Percentiles rank a stretch among this genome's conserved stretches.
Evolutionary conservation across 2,329 filamentous ascomycete genomes (phyloP).

Genomic region (Neurospora crassa): DNA sequence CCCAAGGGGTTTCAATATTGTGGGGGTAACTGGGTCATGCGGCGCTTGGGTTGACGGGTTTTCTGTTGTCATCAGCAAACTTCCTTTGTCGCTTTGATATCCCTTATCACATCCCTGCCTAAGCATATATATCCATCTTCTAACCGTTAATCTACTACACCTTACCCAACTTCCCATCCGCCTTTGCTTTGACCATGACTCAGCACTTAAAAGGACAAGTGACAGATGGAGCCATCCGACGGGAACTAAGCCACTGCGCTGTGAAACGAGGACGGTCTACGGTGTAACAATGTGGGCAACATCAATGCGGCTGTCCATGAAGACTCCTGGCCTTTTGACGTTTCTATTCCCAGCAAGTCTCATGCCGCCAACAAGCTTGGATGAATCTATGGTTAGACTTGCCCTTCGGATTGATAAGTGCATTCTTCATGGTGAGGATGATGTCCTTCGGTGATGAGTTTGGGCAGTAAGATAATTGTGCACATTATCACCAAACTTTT

Average conservation of each 20-base stretch:
- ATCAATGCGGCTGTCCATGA: not conserved
- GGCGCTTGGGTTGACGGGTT: conserved; percentile 79
- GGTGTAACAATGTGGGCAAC: not conserved
- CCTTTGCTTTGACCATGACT: not conserved
- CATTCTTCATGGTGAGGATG: not conserved
- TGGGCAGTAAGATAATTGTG: not conserved
- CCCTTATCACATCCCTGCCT: not conserved
- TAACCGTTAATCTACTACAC: not conserved
- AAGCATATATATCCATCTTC: not conserved
- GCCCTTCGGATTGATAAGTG: not conserved
- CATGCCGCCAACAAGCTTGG: not conserved
- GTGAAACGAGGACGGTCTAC: not conserved
- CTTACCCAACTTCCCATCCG: not conserved
- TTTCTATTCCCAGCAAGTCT: not conserved
- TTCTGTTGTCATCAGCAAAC: conserved; percentile 57
- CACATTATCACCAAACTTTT: not conserved
- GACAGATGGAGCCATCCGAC: not conserved
- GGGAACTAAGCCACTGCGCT: not conserved
- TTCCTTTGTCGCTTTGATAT: not conserved
- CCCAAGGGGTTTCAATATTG: conserved; percentile 79
- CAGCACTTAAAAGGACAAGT: not conserved
- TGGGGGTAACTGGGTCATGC: conserved; percentile 76
- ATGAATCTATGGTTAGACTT: not conserved
- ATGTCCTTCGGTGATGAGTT: not conserved
- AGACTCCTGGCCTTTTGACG: not conserved